Percentiles rank a stretch among this genome's conserved stretches.
Conservation (phyloP, 2,329 filamentous ascomycete genomes). For the Sclerotinia trifoliorum region DNA sequence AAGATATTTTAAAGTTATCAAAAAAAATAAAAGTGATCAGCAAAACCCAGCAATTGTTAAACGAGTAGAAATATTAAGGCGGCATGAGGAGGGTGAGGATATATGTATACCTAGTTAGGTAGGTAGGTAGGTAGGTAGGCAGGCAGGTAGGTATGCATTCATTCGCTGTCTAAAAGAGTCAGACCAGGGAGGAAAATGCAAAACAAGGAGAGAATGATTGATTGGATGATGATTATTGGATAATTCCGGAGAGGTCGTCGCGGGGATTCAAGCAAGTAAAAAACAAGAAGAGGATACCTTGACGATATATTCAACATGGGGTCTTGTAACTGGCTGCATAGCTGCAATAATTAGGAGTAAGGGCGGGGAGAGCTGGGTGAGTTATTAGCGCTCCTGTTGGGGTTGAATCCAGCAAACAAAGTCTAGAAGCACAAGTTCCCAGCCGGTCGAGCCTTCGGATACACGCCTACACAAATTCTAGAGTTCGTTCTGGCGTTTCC, state of each 20-base stretch:
- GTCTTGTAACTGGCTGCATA: too few relatives aligned
- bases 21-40: constrained; percentile 10
- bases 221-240: neutral
- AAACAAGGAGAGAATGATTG: neutral
- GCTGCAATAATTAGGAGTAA: neutral
- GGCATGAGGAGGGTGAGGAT: constrained; percentile 5
- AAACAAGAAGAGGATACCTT: too few relatives aligned
- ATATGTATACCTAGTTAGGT: too few relatives aligned
- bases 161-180: neutral
- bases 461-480: neutral
- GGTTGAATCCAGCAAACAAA: neutral
- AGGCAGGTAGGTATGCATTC: too few relatives aligned
- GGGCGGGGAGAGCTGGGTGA: neutral
- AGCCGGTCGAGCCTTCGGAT: neutral
- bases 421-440: neutral
- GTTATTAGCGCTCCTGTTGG: constrained; percentile 1
- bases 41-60: neutral
- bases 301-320: too few relatives aligned
- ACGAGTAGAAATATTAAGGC: neutral
- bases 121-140: too few relatives aligned
- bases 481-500: neutral
- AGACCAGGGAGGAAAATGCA: neutral
- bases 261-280: too few relatives aligned
- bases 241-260: too few relatives aligned
- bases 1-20: neutral